Conservation (phyloP, 345 rosid genomes). For the Corymbia maculata region DNA sequence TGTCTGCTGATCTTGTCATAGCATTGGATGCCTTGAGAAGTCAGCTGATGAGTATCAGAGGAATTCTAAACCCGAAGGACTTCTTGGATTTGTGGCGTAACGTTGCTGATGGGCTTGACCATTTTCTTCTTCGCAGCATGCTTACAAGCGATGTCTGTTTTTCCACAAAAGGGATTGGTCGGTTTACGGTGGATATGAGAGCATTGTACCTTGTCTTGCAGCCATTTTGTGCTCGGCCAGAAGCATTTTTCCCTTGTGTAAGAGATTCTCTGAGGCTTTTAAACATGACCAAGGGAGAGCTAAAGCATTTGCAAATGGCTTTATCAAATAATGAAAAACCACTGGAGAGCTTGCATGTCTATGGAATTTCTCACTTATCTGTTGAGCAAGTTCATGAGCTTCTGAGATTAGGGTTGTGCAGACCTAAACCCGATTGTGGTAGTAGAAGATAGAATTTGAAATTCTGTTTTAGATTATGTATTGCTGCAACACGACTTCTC, state of each 20-base stretch:
- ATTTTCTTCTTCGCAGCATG: slow-evolving; percentile 40
- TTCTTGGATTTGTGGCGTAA: slow-evolving; percentile 73
- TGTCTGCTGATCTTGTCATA: slow-evolving; percentile 31
- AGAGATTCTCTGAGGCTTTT: slow-evolving; percentile 53
- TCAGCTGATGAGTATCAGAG: slow-evolving; percentile 24
- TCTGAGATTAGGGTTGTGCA: not conserved
- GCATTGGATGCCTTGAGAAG: slow-evolving; percentile 44
- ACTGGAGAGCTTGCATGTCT: slow-evolving; percentile 9
- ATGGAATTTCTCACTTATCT: slow-evolving; percentile 41
- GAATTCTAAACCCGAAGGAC: slow-evolving; percentile 49
- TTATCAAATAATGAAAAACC: slow-evolving; percentile 7
- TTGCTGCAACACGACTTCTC: not conserved
- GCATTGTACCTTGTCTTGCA: slow-evolving; percentile 44
- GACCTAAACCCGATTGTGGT: not conserved
- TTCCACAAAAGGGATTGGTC: slow-evolving; percentile 10
- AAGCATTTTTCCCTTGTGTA: slow-evolving; percentile 57
- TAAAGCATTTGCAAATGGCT: slow-evolving; percentile 18
- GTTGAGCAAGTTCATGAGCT: slow-evolving; percentile 26
- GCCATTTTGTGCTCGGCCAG: slow-evolving; percentile 62
- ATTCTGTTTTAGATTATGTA: not conserved
- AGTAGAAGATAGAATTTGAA: not conserved
- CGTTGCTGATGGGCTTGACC: slow-evolving; percentile 68
- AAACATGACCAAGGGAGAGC: slow-evolving; percentile 30
- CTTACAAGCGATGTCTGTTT: slow-evolving; percentile 11
- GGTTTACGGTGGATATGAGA: slow-evolving; percentile 33